A percentile compares a stretch with the other conserved stretches of the same genome.
phyloP scores from a whole-genome alignment of 345 rosid species.

The Theobroma cacao region DNA sequence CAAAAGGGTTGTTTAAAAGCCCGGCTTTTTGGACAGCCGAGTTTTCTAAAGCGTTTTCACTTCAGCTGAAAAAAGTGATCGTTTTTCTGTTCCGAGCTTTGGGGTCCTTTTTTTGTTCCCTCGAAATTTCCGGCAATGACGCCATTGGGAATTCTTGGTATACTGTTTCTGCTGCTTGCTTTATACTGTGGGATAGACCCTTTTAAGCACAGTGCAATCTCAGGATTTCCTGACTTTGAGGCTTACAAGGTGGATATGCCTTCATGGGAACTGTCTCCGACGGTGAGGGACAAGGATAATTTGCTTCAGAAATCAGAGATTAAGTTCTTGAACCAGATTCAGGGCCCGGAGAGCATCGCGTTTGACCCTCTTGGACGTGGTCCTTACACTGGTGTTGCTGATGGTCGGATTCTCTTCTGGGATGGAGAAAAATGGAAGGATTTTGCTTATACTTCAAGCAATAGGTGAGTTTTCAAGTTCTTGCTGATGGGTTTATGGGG shows the following conservation, averaged over 20 bases:
- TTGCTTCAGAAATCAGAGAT: slow-evolving; percentile 74
- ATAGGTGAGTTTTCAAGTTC: slow-evolving; percentile 39
- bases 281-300: slow-evolving; percentile 47
- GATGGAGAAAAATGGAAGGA: slow-evolving; percentile 67
- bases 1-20: neutral
- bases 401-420: slow-evolving; percentile 81
- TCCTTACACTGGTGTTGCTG: slow-evolving; percentile 91
- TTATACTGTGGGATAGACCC: slow-evolving; percentile 84
- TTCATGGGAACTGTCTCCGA: slow-evolving; percentile 39
- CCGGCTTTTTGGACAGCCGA: neutral
- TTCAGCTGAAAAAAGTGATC: neutral
- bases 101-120: neutral
- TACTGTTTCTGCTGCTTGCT: slow-evolving; percentile 50
- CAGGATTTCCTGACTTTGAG: slow-evolving; percentile 62
- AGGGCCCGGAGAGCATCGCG: slow-evolving; percentile 93
- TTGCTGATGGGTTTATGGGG: neutral
- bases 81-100: neutral
- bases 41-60: neutral
- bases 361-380: slow-evolving; percentile 92
- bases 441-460: slow-evolving; percentile 57
- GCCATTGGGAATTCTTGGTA: slow-evolving; percentile 29
- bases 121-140: slow-evolving; percentile 24
- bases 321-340: slow-evolving; percentile 67
- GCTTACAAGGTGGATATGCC: slow-evolving; percentile 47
- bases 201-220: slow-evolving; percentile 65